Evolutionary conservation across 2,329 filamentous ascomycete genomes (phyloP).

Genomic region (Chalaropsis ovoidea): DNA sequence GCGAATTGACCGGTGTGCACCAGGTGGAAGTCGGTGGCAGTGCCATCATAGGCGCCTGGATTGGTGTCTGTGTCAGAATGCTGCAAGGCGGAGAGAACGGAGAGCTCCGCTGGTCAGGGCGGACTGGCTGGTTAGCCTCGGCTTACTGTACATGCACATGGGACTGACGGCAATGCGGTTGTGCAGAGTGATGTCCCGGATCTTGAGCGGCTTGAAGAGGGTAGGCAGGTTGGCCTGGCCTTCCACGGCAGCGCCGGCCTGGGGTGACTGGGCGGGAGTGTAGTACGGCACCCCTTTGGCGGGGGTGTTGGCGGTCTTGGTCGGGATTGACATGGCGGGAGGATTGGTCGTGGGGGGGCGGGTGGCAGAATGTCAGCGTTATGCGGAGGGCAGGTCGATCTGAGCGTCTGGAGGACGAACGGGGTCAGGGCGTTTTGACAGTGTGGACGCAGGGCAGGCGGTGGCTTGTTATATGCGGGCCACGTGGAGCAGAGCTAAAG

Average conservation of each 20-base stretch:
- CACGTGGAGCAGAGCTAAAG: too few species aligned
- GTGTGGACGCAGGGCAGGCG: background rate
- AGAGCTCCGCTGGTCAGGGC: background rate
- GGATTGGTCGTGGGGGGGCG: background rate
- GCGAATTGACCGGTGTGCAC: slow-evolving; percentile 73
- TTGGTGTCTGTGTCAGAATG: slow-evolving; percentile 28
- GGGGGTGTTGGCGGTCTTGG: slow-evolving; percentile 30
- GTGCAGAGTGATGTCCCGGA: slow-evolving; percentile 43
- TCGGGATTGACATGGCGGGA: background rate
- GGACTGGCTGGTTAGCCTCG: too few species aligned
- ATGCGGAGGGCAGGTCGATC: too few species aligned
- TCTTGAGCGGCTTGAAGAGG: slow-evolving; percentile 47
- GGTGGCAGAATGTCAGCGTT: too few species aligned
- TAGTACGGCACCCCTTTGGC: slow-evolving; percentile 40
- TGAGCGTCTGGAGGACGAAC: too few species aligned
- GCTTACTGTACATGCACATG: slow-evolving; percentile 41
- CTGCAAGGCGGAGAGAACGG: background rate
- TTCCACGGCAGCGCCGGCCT: slow-evolving; percentile 37
- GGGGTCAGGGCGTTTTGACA: background rate
- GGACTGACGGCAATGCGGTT: slow-evolving; percentile 51
- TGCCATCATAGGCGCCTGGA: slow-evolving; percentile 46
- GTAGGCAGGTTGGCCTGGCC: slow-evolving; percentile 37
- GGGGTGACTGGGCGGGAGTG: slow-evolving; percentile 45
- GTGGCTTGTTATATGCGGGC: background rate
- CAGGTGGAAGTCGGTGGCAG: slow-evolving; percentile 70